These are phyloP conservation scores for Boletus pseudopeckii DNA, from an alignment of 768 basidiomycete genomes.

Conservation along the genomic window DNA sequence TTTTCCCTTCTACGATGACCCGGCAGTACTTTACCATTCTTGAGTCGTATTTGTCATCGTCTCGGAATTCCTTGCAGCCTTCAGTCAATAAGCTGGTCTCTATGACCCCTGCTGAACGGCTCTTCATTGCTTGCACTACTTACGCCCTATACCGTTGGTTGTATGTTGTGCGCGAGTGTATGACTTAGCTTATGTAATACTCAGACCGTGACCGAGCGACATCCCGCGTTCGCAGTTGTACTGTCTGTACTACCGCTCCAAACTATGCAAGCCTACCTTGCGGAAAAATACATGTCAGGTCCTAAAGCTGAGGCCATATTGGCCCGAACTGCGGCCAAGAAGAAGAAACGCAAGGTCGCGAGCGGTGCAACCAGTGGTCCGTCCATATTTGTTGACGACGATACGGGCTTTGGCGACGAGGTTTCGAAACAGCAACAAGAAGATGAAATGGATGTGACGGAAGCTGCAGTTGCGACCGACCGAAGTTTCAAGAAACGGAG, in stretches of 20 bases:
- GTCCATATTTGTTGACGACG: slow-evolving; percentile 59
- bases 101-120: background rate
- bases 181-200: slow-evolving; percentile 3
- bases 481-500: slow-evolving; percentile 78
- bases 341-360: slow-evolving; percentile 62
- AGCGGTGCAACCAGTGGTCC: slow-evolving; percentile 21
- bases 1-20: background rate
- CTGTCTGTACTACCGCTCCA: background rate
- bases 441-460: slow-evolving; percentile 49
- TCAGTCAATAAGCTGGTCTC: background rate
- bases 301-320: slow-evolving; percentile 95
- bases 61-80: background rate
- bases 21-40: background rate
- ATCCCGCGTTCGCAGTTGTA: no score
- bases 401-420: slow-evolving; percentile 61
- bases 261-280: slow-evolving; percentile 76
- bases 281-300: slow-evolving; percentile 93
- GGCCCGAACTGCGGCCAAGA: slow-evolving; percentile 55
- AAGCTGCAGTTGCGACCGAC: slow-evolving; percentile 71
- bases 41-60: background rate
- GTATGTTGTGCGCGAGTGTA: no score
- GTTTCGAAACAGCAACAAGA: slow-evolving; percentile 47
- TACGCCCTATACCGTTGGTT: no score
- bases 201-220: no score
- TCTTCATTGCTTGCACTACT: background rate